Evolutionary conservation across 2,329 filamentous ascomycete species (phyloP), one percentile per base, ranked within the genome.

Genomic region (Aulographum hederae): DNA sequence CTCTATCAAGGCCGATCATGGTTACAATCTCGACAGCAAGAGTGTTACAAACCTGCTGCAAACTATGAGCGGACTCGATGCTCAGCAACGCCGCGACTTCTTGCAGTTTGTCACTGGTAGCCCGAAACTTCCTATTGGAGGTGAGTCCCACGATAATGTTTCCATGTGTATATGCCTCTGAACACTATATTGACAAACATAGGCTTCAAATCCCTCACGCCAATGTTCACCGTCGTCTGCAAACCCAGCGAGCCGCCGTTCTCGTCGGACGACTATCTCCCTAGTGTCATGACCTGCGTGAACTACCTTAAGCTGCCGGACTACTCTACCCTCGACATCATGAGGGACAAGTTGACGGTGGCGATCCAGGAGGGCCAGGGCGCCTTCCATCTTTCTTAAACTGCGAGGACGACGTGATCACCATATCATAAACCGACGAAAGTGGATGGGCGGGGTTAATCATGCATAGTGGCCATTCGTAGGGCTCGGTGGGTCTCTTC

Each of bases 261-360:
- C 52, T 78, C 76, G 3, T 86, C 86, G 4, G 89, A 98, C 48
- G 89, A 98, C 58, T 98, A 95, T 47, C 67, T 98, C n/a, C 89
- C 91, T 10, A 95, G 85, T 51, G 91, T 98, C 52, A 98, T 98
- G 91, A 98, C 91, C 8, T 98, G 91, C 52, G 89, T 93, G 56
- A 98, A 98, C 55, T 98, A 98, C 52, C 71, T 98, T 46, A 98
- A 98, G 58, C 67, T 98, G 47, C 89, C 89, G 14, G 82, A 98
- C 54, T 98, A 98, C 56, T 86, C 74, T 41, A 73, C 61, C 42
- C 59, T 92, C 38, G 69, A 80, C 2, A 65, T 77, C 32, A 72
- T 98, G 56, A 75, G 68, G 46, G 69, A 77, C 50, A 80, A 81
- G 52, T 64, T 98, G 33, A 73, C 69, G 40, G 77, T 76, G 40